Conservation (phyloP, 2,329 filamentous ascomycete species). For the Alternaria dauci region DNA sequence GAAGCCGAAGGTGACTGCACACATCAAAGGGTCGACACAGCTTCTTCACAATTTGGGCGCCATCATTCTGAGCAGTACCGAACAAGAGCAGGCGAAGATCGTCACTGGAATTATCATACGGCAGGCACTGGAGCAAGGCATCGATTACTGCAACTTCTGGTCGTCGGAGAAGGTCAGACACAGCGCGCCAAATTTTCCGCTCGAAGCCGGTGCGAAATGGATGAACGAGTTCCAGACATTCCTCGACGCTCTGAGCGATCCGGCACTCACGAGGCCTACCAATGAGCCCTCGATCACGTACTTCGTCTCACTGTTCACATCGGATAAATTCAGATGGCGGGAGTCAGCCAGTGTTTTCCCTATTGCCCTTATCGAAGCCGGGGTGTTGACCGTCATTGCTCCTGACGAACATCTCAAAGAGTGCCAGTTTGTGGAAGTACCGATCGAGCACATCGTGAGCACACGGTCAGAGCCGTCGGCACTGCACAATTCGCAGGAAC, state of each 20-base stretch:
- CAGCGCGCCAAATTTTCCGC: slow-evolving; percentile 37
- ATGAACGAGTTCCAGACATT: slow-evolving; percentile 40
- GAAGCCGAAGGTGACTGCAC: slow-evolving; percentile 21
- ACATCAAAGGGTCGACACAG: slow-evolving; percentile 21
- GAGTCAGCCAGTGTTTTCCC: slow-evolving; percentile 17
- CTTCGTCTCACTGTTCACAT: slow-evolving; percentile 29
- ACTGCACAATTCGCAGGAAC: slow-evolving; percentile 33
- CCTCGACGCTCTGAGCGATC: slow-evolving; percentile 32
- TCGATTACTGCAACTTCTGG: slow-evolving; percentile 42
- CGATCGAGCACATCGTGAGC: slow-evolving; percentile 30
- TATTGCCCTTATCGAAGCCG: slow-evolving; percentile 28
- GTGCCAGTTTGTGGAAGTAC: slow-evolving; percentile 40
- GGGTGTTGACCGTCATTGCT: slow-evolving; percentile 33
- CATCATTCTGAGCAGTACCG: slow-evolving; percentile 29
- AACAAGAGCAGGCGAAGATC: slow-evolving; percentile 43
- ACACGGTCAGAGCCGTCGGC: slow-evolving; percentile 18
- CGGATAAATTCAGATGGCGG: slow-evolving; percentile 35
- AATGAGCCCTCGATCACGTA: slow-evolving; percentile 31
- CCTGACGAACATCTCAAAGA: slow-evolving; percentile 24
- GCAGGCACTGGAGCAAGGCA: slow-evolving; percentile 29
- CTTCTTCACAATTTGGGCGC: slow-evolving; percentile 33
- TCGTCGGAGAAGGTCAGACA: slow-evolving; percentile 30
- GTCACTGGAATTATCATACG: slow-evolving; percentile 44
- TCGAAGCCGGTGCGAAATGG: slow-evolving; percentile 29
- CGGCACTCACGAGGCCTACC: slow-evolving; percentile 21